Conservation (phyloP, 345 rosid genomes). For the Eucalyptus sp. region DNA sequence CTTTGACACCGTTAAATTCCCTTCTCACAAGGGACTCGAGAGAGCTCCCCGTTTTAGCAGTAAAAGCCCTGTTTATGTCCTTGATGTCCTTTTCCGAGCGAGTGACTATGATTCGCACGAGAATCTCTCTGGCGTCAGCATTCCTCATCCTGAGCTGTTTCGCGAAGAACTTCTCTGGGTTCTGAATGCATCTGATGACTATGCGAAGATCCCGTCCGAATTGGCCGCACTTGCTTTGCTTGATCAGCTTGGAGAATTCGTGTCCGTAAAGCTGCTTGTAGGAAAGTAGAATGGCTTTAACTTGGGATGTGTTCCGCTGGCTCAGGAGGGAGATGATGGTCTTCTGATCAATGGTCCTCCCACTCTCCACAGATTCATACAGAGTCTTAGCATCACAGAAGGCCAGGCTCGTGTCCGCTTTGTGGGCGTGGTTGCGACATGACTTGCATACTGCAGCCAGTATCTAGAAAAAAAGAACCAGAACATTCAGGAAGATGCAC, state of each 20-base stretch:
- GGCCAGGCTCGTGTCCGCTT: constrained; percentile 10
- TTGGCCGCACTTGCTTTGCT: constrained; percentile 13
- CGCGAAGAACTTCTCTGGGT: constrained; percentile 9
- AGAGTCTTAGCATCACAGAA: constrained; percentile 18
- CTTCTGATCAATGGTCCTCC: constrained; percentile 5
- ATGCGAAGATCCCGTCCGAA: constrained; percentile 8
- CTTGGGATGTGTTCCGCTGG: constrained; percentile 5
- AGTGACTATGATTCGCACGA: neutral
- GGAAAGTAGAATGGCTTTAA: constrained; percentile 4
- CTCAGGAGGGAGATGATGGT: constrained; percentile 3
- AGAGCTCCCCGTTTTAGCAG: constrained; percentile 8
- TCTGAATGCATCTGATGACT: constrained; percentile 5
- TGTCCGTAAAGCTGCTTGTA: constrained; percentile 14
- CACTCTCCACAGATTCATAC: constrained; percentile 9
- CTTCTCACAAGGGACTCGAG: neutral
- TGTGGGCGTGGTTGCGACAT: neutral
- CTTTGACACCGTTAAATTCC: neutral
- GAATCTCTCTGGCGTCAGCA: constrained; percentile 5
- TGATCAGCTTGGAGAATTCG: constrained; percentile 3
- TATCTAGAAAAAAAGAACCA: neutral
- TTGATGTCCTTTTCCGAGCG: neutral
- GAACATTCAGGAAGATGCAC: neutral
- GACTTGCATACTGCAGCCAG: constrained; percentile 7
- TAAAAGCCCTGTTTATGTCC: constrained; percentile 8
- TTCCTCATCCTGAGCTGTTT: constrained; percentile 11